Evolutionary conservation across 768 basidiomycete species (phyloP), one percentile per base, ranked within the genome.

Genomic region (Lactarius sp.): DNA sequence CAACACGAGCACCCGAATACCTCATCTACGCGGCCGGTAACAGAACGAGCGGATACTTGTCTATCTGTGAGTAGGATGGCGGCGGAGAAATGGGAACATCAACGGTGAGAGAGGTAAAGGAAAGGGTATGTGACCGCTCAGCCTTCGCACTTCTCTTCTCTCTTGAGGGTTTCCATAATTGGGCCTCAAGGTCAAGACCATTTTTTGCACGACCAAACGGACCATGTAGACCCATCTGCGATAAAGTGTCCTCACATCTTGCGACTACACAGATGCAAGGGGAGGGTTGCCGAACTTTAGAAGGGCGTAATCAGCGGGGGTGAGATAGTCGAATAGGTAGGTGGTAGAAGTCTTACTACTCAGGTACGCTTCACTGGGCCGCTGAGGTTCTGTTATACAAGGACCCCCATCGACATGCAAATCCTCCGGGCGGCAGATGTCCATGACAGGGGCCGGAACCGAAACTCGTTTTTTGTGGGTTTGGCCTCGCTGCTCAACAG

Each of bases 161-260:
- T 34, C 10, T n/a, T 20, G 37, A 13, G 37, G 41, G 14, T 49
- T 64, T 57, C 46, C 59, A 56, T 2, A 42, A 34, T 54, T 67
- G 66, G 18, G 62, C 59, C 59, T 67, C 66, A n/a, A 64, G 49
- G 54, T 67, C 62, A 36, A 64, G 27, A 34, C 12, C 39, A n/a
- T 8, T 14, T 58, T 16, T 55, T 33, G 51, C 37, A 50, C 16
- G 31, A 16, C 33, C 14, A 16, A 60, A 52, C 6, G 51, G 53
- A 4, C 16, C 6, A 20, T 55, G 20, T 27, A 39, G 52, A 36
- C 37, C 34, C n/a, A 56, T 53, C 41, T 56, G 42, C 42, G 51
- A 27, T 8, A 49, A 54, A 34, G 42, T 33, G 42, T 60, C 51
- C 16, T 54, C 47, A 16, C 41, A 37, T 56, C 47, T 51, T 22